These are phyloP conservation scores for Populus euphratica DNA, from an alignment of 345 rosid species.

Conservation along the genomic window DNA sequence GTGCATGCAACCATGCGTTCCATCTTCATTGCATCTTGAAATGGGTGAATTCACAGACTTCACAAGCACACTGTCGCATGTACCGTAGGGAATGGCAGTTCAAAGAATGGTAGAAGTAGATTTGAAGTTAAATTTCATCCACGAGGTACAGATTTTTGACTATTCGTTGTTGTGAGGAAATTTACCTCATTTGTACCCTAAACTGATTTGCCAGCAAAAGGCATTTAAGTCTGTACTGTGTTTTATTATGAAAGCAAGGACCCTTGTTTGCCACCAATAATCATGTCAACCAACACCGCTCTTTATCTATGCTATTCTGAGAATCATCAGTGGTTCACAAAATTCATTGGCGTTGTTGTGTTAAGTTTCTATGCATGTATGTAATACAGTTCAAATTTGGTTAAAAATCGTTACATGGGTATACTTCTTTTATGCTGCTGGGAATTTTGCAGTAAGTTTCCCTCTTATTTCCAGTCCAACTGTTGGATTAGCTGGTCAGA, in stretches of 20 bases:
- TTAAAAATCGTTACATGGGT: not conserved
- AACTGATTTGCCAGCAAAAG: not conserved
- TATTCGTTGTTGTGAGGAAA: not conserved
- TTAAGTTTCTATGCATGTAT: not conserved
- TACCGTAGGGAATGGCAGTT: slow-evolving; percentile 52
- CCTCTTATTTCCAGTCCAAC: not conserved
- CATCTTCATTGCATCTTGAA: slow-evolving; percentile 95
- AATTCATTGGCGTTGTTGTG: not conserved
- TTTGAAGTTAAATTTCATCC: not conserved
- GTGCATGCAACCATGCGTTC: slow-evolving; percentile 40
- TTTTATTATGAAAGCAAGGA: not conserved
- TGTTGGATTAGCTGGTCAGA: not conserved
- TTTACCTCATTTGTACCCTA: not conserved
- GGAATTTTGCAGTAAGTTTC: too few relatives aligned
- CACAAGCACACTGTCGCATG: slow-evolving; percentile 89
- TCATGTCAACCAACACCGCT: not conserved
- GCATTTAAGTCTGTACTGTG: not conserved
- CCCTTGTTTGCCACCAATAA: not conserved
- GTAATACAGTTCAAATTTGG: not conserved
- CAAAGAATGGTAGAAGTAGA: slow-evolving; percentile 6
- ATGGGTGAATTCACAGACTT: slow-evolving; percentile 86
- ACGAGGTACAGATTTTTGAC: not conserved
- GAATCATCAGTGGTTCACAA: too few relatives aligned
- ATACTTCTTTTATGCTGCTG: not conserved
- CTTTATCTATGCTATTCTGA: not conserved